A percentile compares a stretch with the other conserved stretches of the same genome.
Conservation (phyloP, 1,284 basidiomycete genomes). For the Omphalotus olearius region DNA sequence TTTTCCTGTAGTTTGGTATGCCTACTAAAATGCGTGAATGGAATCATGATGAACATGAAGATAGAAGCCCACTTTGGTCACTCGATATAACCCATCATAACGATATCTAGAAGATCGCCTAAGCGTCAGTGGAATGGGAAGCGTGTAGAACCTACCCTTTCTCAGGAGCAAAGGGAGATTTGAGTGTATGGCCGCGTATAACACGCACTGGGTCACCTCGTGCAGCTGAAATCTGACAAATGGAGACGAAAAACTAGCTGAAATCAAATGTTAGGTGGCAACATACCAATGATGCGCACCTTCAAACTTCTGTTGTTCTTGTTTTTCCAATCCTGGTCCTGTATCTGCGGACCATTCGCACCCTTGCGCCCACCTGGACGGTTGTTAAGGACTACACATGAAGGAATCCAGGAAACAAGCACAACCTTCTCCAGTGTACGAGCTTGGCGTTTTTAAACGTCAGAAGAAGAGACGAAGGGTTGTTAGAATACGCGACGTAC, state of each 20-base stretch:
- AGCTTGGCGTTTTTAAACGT: not conserved
- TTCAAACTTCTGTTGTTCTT: slow-evolving; percentile 24
- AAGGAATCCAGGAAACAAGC: not conserved
- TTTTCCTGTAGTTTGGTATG: not conserved
- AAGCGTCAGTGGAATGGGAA: no score
- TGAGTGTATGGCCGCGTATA: slow-evolving; percentile 22
- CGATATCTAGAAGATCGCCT: not conserved
- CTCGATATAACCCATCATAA: slow-evolving; percentile 4
- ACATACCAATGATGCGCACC: slow-evolving; percentile 12
- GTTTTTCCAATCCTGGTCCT: slow-evolving; percentile 23
- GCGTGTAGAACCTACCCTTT: slow-evolving; percentile 19
- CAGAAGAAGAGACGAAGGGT: not conserved
- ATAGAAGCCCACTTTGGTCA: not conserved
- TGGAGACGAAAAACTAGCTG: not conserved
- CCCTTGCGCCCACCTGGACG: slow-evolving; percentile 1
- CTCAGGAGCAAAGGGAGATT: slow-evolving; percentile 23
- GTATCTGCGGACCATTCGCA: slow-evolving; percentile 15
- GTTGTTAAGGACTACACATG: not conserved
- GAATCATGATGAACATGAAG: not conserved
- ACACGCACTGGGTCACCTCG: slow-evolving; percentile 22
- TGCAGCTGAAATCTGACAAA: no score
- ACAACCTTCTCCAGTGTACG: slow-evolving; percentile 15
- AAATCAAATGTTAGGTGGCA: not conserved
- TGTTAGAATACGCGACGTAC: slow-evolving; percentile 14
- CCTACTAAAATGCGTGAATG: not conserved